phyloP scores from a whole-genome alignment of 2,329 filamentous ascomycete genomes.

The Ceratocystiopsis minuta region DNA sequence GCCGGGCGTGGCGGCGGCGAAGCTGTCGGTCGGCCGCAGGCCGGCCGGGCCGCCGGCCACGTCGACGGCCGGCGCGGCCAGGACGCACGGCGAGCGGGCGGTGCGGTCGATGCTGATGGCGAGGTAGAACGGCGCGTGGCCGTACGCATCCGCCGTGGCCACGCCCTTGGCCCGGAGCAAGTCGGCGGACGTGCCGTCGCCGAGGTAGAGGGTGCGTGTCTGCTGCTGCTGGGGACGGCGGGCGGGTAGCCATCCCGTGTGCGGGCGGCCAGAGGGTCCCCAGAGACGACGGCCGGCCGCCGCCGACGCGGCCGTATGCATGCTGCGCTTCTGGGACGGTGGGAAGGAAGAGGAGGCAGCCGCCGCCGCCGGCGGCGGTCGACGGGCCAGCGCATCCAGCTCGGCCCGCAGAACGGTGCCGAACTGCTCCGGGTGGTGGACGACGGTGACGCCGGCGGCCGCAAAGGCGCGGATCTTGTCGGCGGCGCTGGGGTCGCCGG shows the following conservation, averaged over 20 bases:
- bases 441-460: slow-evolving; percentile 47
- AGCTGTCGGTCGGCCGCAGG: slow-evolving; percentile 10
- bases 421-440: slow-evolving; percentile 61
- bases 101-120: slow-evolving; percentile 49
- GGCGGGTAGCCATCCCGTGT: no score
- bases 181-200: no score
- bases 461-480: slow-evolving; percentile 52
- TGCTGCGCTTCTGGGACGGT: slow-evolving; percentile 23
- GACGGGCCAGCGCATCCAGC: slow-evolving; percentile 18
- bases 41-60: neutral
- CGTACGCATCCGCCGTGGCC: no score
- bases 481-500: slow-evolving; percentile 44
- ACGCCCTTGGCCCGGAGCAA: no score
- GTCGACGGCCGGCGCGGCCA: slow-evolving; percentile 28
- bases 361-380: slow-evolving; percentile 2
- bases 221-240: slow-evolving; percentile 18
- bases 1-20: no score
- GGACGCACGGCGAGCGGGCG: slow-evolving; percentile 42
- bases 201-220: no score
- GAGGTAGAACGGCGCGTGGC: slow-evolving; percentile 27
- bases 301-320: slow-evolving; percentile 25
- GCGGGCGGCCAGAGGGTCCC: no score
- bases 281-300: slow-evolving; percentile 6
- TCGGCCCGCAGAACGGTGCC: slow-evolving; percentile 48
- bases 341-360: slow-evolving; percentile 9